A percentile compares a stretch with the other conserved stretches of the same genome.
These are phyloP conservation scores for Kodamaea plutei DNA, from an alignment of 1,139 yeast species.

Conservation along the genomic window DNA sequence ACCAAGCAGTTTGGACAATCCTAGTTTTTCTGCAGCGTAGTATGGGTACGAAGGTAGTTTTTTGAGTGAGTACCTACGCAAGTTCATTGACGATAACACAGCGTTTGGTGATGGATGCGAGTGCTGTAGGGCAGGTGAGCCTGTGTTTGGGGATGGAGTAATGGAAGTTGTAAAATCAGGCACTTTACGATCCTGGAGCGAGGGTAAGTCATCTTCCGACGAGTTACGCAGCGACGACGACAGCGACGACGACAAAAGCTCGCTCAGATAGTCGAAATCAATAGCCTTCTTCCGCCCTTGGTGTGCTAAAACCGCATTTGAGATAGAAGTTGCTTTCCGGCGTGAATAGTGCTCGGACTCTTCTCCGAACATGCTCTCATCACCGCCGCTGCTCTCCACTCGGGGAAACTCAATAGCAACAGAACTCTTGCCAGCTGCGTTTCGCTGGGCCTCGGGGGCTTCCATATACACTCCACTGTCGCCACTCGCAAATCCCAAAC, in stretches of 20 bases:
- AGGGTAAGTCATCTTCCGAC: conserved; percentile 15
- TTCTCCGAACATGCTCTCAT: too few species aligned
- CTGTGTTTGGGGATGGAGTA: conserved; percentile 13
- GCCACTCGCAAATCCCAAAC: too few species aligned
- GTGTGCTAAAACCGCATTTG: conserved; percentile 20
- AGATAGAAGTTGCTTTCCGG: conserved; percentile 18
- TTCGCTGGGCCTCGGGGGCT: too few species aligned
- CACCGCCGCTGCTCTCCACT: too few species aligned
- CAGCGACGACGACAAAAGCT: conserved; percentile 11
- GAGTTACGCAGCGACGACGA: conserved; percentile 14
- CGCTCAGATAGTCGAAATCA: conserved; percentile 13
- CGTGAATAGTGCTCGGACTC: conserved; percentile 4
- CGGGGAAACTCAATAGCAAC: too few species aligned
- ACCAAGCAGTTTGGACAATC: conserved; percentile 25
- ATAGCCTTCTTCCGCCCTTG: conserved; percentile 16
- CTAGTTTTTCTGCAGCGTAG: conserved; percentile 12
- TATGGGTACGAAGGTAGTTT: conserved; percentile 16
- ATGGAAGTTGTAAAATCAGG: conserved; percentile 12
- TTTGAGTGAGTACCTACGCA: conserved; percentile 10
- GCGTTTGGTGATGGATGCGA: conserved; percentile 5
- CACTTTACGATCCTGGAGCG: conserved; percentile 4
- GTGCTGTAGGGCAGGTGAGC: conserved; percentile 9
- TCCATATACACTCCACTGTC: too few species aligned
- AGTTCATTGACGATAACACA: conserved; percentile 5
- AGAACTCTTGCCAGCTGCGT: too few species aligned